phyloP scores from a whole-genome alignment of 805 yeast genomes.

The Phaffomyces opuntiae region DNA sequence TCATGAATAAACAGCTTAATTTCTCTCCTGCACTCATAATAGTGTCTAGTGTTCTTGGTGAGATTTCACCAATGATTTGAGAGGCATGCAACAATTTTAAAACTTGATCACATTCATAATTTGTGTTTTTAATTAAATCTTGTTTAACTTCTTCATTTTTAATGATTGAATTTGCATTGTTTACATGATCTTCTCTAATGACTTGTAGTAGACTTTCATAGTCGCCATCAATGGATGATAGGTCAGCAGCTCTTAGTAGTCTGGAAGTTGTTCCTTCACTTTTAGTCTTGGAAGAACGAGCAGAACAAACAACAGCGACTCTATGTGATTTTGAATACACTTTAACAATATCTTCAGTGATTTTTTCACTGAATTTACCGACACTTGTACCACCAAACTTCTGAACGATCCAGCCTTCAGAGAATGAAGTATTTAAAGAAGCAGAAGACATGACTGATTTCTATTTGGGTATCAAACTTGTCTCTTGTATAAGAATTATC shows the following conservation, averaged over 20 bases:
- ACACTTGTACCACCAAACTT: conserved; percentile 97
- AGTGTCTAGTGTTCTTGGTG: conserved; percentile 79
- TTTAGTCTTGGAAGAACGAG: conserved; percentile 85
- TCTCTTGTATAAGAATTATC: too few species aligned
- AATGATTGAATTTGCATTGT: conserved; percentile 58
- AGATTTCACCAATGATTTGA: conserved; percentile 84
- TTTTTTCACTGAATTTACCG: conserved; percentile 85
- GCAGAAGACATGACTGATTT: conserved; percentile 12
- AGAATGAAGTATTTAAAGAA: conserved; percentile 13
- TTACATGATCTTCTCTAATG: conserved; percentile 71
- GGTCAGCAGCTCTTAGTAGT: conserved; percentile 75
- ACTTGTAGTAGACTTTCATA: conserved; percentile 53
- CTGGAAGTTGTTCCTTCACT: conserved; percentile 94
- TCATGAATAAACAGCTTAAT: conserved; percentile 82
- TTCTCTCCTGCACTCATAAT: conserved; percentile 94
- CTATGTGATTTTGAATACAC: conserved; percentile 50
- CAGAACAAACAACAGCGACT: conserved; percentile 94
- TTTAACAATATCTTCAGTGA: conserved; percentile 78
- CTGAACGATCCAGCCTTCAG: conserved; percentile 67
- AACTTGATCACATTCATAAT: conserved; percentile 59
- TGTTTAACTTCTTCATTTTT: conserved; percentile 36
- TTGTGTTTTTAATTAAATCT: conserved; percentile 51
- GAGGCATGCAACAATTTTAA: conserved; percentile 76
- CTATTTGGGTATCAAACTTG: neutral
- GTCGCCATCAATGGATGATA: conserved; percentile 55